A percentile compares a stretch with the other conserved stretches of the same genome.
Conservation (phyloP, 2,329 filamentous ascomycete species). For the Akanthomyces lecanii region DNA sequence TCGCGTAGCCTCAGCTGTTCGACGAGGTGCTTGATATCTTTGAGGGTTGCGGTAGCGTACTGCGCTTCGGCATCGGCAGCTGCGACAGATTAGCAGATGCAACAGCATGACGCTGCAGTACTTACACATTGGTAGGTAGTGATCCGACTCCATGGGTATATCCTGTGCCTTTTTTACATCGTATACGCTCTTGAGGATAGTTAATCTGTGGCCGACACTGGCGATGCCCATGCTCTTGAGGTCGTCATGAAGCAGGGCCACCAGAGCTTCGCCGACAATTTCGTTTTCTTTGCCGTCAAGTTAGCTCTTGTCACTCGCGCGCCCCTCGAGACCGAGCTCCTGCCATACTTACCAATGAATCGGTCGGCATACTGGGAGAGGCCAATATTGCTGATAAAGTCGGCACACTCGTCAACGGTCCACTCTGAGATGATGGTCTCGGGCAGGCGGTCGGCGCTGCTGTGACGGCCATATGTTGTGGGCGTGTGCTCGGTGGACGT, state of each 20-base stretch:
- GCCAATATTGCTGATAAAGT: constrained; percentile 77
- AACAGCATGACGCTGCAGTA: not conserved
- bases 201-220: constrained; percentile 90
- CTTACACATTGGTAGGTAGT: constrained; percentile 90
- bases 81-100: constrained; percentile 33
- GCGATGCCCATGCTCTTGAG: constrained; percentile 90
- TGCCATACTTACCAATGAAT: constrained; percentile 67
- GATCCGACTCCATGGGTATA: constrained; percentile 83
- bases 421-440: constrained; percentile 75
- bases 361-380: constrained; percentile 76
- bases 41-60: constrained; percentile 82
- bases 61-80: constrained; percentile 85
- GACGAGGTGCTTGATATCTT: constrained; percentile 88
- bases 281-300: constrained; percentile 66
- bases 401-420: constrained; percentile 83
- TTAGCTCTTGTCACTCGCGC: not conserved
- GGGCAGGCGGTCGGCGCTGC: constrained; percentile 61
- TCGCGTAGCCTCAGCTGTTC: constrained; percentile 86
- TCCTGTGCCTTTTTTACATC: constrained; percentile 94
- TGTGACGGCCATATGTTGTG: constrained; percentile 68
- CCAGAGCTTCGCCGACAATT: constrained; percentile 85
- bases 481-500: constrained; percentile 71
- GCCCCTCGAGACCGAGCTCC: not conserved
- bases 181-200: constrained; percentile 93
- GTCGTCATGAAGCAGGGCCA: constrained; percentile 86